Base-by-base conservation (phyloP, 1,284 basidiomycete genomes). In the Mycena sp. region DNA sequence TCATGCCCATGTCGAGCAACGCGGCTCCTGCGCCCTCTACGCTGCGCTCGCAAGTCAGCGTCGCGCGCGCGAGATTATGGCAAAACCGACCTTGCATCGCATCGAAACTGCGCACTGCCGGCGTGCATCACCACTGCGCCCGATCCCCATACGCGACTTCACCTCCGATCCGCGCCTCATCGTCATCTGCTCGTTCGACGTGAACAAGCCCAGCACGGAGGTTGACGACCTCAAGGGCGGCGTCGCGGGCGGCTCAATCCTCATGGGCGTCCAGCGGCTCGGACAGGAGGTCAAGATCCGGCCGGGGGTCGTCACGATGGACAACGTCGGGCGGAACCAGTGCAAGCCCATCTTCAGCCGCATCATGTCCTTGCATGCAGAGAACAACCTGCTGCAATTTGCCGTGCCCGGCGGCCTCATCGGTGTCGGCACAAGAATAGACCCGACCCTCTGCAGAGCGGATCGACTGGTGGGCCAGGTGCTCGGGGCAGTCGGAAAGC, bases 141-240 rank as follows among this genome's bases (percentile, higher is more conserved):
- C 97, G 10, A 93, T 99, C 48, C 97, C 97, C 40, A 82, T 91
- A 38, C 93, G 97, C 67, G 93, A 99, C 83, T 99, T 99, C 78
- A 86, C 89, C 38, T 91, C 95, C 44, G 89, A 94, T 69, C 95
- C 97, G 0, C 89, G 92, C 50, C 89, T 99, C 69, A 99, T 99
- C 73, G 96, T 99, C 76, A 99, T 99, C 77, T 95, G 96, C 73
- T 99, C 96, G n/a, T 99, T 99, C 80, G 98, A 99, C 78, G 97
- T 99, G 77, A 99, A 99, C 87, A 99, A 98, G 81, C 97, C 97
- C 12, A 97, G 97, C 76, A 90, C 96, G 6, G 95, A 97, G 76
- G 95, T 99, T 10, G 93, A 98, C 71, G 97, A 99, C 65, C 86
- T 99, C 64, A 97, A 98, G 80, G 97, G 97, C 67, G 98, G 98